Conservation (phyloP, 164 flowering plant genomes). For the Vitis riparia region DNA sequence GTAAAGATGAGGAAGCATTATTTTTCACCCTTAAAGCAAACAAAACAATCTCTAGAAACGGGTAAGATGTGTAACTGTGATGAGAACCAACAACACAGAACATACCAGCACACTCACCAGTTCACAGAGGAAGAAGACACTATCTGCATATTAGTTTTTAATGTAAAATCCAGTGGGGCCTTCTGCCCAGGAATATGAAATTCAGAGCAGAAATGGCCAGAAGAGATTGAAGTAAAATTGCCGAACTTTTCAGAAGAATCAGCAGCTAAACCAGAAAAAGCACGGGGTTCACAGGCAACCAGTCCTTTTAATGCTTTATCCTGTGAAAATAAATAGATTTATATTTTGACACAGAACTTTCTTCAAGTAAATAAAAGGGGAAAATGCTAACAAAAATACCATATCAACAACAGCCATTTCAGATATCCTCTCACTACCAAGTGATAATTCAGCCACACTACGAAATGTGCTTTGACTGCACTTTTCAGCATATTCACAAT, state of each 20-base stretch:
- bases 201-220: constrained; percentile 42
- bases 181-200: constrained; percentile 48
- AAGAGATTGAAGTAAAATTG: constrained; percentile 20
- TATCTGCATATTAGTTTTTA: constrained; percentile 74
- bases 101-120: constrained; percentile 51
- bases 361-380: not conserved
- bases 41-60: not conserved
- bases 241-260: constrained; percentile 36
- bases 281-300: constrained; percentile 42
- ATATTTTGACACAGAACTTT: not conserved
- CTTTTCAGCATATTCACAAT: constrained; percentile 37
- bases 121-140: constrained; percentile 67
- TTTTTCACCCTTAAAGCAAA: not conserved
- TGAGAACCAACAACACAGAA: not conserved
- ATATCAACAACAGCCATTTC: constrained; percentile 48
- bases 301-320: constrained; percentile 74
- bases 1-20: not conserved
- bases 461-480: constrained; percentile 56
- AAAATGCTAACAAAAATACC: constrained; percentile 42
- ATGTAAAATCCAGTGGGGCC: constrained; percentile 78
- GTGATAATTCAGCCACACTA: constrained; percentile 70
- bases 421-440: constrained; percentile 39
- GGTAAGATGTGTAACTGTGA: not conserved
- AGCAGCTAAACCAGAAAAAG: constrained; percentile 21
- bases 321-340: constrained; percentile 28